Evolutionary conservation across 2,329 filamentous ascomycete genomes (phyloP), one percentile per base, ranked within the genome.

Genomic region (Fusarium oxysporum): DNA sequence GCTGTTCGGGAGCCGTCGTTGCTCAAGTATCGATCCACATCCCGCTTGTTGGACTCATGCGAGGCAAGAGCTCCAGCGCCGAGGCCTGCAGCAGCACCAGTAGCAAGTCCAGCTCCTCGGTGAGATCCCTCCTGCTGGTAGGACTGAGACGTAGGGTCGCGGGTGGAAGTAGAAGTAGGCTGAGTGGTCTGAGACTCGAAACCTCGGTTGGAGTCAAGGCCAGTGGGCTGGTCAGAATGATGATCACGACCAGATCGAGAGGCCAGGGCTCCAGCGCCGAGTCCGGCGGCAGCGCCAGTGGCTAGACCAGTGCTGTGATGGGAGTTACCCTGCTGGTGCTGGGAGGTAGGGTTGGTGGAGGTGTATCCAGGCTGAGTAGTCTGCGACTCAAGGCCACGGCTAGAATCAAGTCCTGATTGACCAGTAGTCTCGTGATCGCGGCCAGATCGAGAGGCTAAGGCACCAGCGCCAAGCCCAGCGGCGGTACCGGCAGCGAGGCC

Each of bases 41-140:
- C 44, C 9, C 38, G 30, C 28, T 41, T 56, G 40, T 19, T 50
- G 5, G 45, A 13, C 16, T 43, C 38, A 7, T 57, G 70, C 2
- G 63, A 74, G 2, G 62, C 67, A 3, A 74, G 47, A 3, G 58
- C 67, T 3, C 58, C 72, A 9, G 61, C 72, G 0, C 73, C 67
- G 4, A 75, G 32, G 9, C 72, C 73, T 0, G 67, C 64, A 10
- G 62, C 72, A 16, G 69, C 35, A 12, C 63, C 70, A 2, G 61
- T 23, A 6, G 56, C 62, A 1, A 68, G 37, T 8, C 48, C 57
- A 25, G 33, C 28, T 4, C 58, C 51, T 21, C 45, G 44, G 6
- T 56, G 48, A 16, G 57, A 41, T 0, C 11, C 28, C 6, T 71
- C 44, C 8, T 58, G 59, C 1, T 35, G 61, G 12, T 61, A 21